These are phyloP conservation scores for Actinidia chinensis DNA, from an alignment of 179 eudicot species.

Conservation along the genomic window DNA sequence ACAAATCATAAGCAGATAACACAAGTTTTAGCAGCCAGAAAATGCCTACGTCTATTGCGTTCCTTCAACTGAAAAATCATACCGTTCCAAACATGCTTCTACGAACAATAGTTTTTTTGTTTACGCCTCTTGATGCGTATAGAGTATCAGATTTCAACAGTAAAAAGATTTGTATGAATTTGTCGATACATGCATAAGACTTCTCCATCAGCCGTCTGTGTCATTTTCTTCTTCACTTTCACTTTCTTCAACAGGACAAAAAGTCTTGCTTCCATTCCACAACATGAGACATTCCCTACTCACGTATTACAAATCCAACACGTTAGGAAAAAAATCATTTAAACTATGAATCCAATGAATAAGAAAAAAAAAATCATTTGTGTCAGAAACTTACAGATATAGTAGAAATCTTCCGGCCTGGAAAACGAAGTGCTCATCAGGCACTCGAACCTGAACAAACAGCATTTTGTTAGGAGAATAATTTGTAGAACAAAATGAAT, in stretches of 20 bases:
- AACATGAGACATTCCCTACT: neutral
- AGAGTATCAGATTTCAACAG: too few species aligned
- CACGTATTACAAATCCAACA: neutral
- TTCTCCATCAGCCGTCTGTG: neutral
- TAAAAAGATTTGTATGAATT: neutral
- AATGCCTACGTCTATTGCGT: too few species aligned
- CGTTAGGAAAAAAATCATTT: neutral
- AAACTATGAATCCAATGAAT: neutral
- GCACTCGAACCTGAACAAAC: neutral
- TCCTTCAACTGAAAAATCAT: too few species aligned
- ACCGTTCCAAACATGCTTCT: too few species aligned
- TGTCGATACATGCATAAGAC: neutral
- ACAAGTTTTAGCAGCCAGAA: too few species aligned
- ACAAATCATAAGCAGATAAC: too few species aligned
- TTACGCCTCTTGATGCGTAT: too few species aligned
- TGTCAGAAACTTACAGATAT: neutral
- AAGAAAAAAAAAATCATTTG: neutral
- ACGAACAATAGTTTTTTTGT: too few species aligned
- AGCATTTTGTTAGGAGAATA: neutral
- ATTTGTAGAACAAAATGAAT: neutral
- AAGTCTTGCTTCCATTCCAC: neutral
- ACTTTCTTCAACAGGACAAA: neutral
- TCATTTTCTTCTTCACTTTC: neutral
- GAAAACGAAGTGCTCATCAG: neutral
- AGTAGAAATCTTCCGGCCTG: neutral